phyloP scores from a whole-genome alignment of 495 filamentous ascomycete genomes.

The Penicillium atrosanguineum region DNA sequence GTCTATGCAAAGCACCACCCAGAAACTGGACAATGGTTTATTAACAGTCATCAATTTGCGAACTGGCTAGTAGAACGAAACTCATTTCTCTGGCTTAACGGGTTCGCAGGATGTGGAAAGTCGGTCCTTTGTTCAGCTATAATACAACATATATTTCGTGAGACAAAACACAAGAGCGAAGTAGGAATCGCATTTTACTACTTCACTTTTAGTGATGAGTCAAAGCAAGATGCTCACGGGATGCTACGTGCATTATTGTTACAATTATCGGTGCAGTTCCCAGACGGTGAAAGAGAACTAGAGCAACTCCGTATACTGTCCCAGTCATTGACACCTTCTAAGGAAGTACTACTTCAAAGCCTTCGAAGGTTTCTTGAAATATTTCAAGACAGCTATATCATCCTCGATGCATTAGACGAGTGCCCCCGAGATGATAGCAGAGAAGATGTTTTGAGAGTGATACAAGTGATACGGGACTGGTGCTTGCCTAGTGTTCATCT shows the following conservation, averaged over 20 bases:
- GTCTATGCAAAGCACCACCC: conserved; percentile 22
- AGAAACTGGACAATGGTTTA: conserved; percentile 31
- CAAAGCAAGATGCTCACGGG: conserved; percentile 24
- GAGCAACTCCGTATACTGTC: conserved; percentile 13
- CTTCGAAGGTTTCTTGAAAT: conserved; percentile 13
- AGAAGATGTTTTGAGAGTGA: conserved; percentile 18
- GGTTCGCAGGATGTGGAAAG: conserved; percentile 43
- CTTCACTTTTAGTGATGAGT: conserved; percentile 36
- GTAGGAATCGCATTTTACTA: conserved; percentile 41
- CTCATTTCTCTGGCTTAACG: conserved; percentile 40
- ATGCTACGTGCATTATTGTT: conserved; percentile 38
- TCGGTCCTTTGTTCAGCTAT: conserved; percentile 37
- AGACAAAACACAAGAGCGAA: conserved; percentile 6
- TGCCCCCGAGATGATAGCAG: conserved; percentile 17
- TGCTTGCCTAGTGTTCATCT: conserved; percentile 25
- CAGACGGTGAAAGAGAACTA: conserved; percentile 14
- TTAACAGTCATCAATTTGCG: conserved; percentile 23
- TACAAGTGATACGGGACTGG: conserved; percentile 27
- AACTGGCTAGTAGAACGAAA: conserved; percentile 33
- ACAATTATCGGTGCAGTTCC: conserved; percentile 33
- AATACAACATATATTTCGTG: conserved; percentile 25
- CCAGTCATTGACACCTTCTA: conserved; percentile 8
- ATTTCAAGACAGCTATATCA: conserved; percentile 24
- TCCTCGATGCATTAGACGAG: conserved; percentile 32
- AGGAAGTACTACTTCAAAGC: conserved; percentile 8